Evolutionary conservation across 192 early-diverging fungal genomes (phyloP).

Genomic region (Fimicolochytrium jonesii): DNA sequence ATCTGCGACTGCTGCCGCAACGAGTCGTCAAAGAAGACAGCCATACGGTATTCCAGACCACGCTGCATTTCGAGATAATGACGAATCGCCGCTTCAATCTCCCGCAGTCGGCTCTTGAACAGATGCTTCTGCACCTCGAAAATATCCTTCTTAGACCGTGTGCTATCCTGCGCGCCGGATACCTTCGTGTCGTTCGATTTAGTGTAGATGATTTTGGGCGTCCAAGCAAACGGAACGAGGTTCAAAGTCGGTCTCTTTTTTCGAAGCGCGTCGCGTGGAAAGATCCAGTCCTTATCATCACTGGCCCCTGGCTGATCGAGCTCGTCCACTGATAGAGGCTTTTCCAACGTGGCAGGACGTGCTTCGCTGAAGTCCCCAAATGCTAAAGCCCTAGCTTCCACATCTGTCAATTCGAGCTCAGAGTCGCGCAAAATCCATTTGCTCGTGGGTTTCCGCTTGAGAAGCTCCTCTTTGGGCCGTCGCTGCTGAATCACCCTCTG

Average conservation of each 20-base stretch:
- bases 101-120: constrained; percentile 48
- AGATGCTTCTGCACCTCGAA: constrained; percentile 53
- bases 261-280: not conserved
- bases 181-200: constrained; percentile 6
- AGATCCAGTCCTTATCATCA: constrained; percentile 6
- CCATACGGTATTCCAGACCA: constrained; percentile 43
- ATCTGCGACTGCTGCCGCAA: constrained; percentile 41
- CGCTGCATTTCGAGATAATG: constrained; percentile 49
- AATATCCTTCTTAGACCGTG: constrained; percentile 44
- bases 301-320: not conserved
- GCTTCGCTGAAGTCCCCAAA: constrained; percentile 16
- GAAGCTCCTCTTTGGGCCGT: constrained; percentile 9
- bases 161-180: not conserved
- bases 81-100: constrained; percentile 53
- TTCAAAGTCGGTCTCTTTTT: too few relatives aligned
- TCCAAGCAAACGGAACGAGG: constrained; percentile 56
- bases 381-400: constrained; percentile 40
- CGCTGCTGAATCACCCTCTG: constrained; percentile 25
- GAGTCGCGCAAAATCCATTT: constrained; percentile 31
- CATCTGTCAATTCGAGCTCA: constrained; percentile 38
- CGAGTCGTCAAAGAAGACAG: constrained; percentile 41
- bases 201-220: constrained; percentile 55
- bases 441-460: constrained; percentile 21
- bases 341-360: too few relatives aligned
- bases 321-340: not conserved